Evolutionary conservation across 371 early-diverging fungal species (phyloP).

Genomic region (Conidiobolus incongruus): DNA sequence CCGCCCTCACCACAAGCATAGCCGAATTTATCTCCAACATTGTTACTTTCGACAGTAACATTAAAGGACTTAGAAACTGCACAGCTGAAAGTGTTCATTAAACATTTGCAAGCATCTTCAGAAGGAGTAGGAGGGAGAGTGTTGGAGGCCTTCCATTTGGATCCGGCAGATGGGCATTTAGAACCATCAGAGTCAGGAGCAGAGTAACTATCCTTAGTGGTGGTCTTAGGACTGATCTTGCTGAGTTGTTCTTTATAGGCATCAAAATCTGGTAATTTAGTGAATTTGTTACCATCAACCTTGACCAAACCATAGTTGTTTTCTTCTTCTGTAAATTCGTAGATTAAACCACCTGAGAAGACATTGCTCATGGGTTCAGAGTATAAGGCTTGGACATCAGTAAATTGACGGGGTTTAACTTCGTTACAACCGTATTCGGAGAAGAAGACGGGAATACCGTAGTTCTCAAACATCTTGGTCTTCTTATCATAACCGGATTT

Average conservation of each 20-base stretch:
- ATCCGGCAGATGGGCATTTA: slow-evolving; percentile 24
- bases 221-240: no score
- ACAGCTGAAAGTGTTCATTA: slow-evolving; percentile 34
- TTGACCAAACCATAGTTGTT: slow-evolving; percentile 58
- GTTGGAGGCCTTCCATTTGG: slow-evolving; percentile 29
- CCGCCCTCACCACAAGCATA: not conserved
- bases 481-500: slow-evolving; percentile 32
- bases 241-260: no score
- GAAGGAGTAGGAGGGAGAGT: slow-evolving; percentile 47
- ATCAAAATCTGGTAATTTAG: no score
- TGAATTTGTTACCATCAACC: slow-evolving; percentile 14
- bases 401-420: slow-evolving; percentile 23
- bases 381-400: slow-evolving; percentile 27
- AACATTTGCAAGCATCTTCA: slow-evolving; percentile 36
- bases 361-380: slow-evolving; percentile 35
- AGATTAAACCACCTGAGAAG: slow-evolving; percentile 57
- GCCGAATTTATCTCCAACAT: not conserved
- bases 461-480: slow-evolving; percentile 21
- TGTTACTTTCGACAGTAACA: no score
- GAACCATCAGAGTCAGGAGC: no score
- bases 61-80: slow-evolving; percentile 8
- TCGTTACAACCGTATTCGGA: slow-evolving; percentile 40
- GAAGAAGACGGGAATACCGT: slow-evolving; percentile 32
- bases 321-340: slow-evolving; percentile 57
- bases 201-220: no score